Conservation (phyloP, 2,329 filamentous ascomycete species). For the Xylaria sp. region DNA sequence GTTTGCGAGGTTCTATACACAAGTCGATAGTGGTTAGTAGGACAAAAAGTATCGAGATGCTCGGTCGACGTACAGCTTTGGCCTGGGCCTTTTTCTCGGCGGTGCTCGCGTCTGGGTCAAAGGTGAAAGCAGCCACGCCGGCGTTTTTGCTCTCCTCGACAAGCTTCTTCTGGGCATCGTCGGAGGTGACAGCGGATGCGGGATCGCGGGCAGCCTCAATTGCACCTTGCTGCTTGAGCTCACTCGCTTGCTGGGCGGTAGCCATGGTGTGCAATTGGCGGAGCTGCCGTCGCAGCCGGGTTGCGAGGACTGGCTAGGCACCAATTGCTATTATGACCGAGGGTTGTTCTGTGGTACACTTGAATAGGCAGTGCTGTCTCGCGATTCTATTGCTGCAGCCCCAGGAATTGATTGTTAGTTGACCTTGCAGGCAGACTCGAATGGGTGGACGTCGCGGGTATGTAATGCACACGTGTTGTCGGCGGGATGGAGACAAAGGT, state of each 20-base stretch:
- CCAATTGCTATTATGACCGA: background rate
- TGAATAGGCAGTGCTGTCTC: background rate
- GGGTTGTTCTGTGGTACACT: background rate
- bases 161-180: conserved; percentile 78
- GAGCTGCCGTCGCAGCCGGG: conserved; percentile 48
- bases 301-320: conserved; percentile 20
- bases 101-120: conserved; percentile 84
- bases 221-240: conserved; percentile 85
- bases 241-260: conserved; percentile 57
- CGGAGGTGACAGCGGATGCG: conserved; percentile 72
- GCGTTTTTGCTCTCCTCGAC: conserved; percentile 82
- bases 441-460: background rate
- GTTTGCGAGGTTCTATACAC: conserved; percentile 68
- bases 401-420: background rate
- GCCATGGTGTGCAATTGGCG: conserved; percentile 46
- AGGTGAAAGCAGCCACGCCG: conserved; percentile 83
- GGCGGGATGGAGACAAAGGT: conserved; percentile 1
- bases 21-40: conserved; percentile 18
- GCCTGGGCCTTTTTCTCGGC: conserved; percentile 88
- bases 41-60: background rate
- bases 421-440: background rate
- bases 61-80: conserved; percentile 70
- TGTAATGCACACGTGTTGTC: conserved; percentile 10
- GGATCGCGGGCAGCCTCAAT: conserved; percentile 81
- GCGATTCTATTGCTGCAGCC: background rate